phyloP scores from a whole-genome alignment of 345 rosid genomes.

The Triadica sebifera region DNA sequence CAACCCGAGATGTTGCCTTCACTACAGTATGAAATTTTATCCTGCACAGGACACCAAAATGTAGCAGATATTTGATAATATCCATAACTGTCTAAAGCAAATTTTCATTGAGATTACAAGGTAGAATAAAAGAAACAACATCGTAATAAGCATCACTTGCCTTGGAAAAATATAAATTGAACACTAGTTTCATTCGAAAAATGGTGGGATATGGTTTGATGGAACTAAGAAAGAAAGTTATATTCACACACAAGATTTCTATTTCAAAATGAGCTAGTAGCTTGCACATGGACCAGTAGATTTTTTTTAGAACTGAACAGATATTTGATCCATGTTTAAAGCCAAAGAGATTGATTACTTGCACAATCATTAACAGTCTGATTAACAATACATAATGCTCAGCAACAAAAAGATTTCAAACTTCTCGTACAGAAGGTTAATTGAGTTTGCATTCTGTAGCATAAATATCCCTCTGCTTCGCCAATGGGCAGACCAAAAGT shows the following conservation, averaged over 20 bases:
- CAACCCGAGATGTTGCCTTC: constrained; percentile 85
- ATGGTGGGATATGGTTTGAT: too few relatives aligned
- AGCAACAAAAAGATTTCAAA: not conserved
- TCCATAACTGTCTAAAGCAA: not conserved
- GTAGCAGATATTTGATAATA: constrained; percentile 2
- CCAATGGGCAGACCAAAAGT: not conserved
- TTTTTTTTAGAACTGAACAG: not conserved
- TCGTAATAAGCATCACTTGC: not conserved
- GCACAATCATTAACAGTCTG: not conserved
- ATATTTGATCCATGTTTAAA: not conserved
- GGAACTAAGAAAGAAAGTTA: not conserved
- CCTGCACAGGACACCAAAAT: constrained; percentile 22
- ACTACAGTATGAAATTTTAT: constrained; percentile 53
- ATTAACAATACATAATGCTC: not conserved
- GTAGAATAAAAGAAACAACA: not conserved
- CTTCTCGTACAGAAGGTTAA: not conserved
- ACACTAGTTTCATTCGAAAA: not conserved
- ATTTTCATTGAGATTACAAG: not conserved
- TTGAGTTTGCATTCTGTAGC: not conserved
- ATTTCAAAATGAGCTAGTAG: not conserved
- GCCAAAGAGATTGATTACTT: not conserved
- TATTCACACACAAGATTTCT: not conserved
- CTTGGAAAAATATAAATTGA: not conserved
- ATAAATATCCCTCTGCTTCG: not conserved
- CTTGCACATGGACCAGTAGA: not conserved